These are phyloP conservation scores for Debaryomyces hansenii DNA, from an alignment of 805 yeast species.

Conservation along the genomic window DNA sequence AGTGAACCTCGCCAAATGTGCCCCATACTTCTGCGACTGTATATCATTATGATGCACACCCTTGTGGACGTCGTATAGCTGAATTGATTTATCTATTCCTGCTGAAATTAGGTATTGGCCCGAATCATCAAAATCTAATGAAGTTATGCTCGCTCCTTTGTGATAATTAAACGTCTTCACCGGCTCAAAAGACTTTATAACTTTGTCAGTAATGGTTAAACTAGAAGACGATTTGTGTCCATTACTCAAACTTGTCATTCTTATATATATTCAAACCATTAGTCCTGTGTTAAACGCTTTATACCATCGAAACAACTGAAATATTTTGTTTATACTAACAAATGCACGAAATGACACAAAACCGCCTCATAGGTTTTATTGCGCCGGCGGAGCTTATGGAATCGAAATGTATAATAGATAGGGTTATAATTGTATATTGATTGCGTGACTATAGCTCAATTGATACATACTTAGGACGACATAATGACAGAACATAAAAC, in stretches of 20 bases:
- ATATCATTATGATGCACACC: conserved; percentile 72
- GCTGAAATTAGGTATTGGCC: conserved; percentile 77
- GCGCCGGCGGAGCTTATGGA: not conserved
- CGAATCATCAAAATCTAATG: conserved; percentile 76
- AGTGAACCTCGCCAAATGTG: conserved; percentile 81
- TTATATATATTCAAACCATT: not conserved
- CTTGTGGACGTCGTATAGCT: conserved; percentile 69
- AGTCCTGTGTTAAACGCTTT: not conserved
- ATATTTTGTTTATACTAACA: not conserved
- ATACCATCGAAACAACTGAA: not conserved
- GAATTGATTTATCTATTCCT: conserved; percentile 80
- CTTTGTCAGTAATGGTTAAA: conserved; percentile 20
- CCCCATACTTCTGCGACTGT: conserved; percentile 88
- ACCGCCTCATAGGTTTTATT: not conserved
- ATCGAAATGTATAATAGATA: too few species aligned
- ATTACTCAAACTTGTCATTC: conserved; percentile 5
- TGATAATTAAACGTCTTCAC: conserved; percentile 53
- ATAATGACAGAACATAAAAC: conserved; percentile 19
- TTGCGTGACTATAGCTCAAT: not conserved
- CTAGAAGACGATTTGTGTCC: conserved; percentile 9
- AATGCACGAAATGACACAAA: not conserved
- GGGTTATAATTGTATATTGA: not conserved
- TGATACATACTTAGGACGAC: not conserved
- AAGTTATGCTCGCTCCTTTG: conserved; percentile 58
- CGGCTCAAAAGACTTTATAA: conserved; percentile 30